Conservation (phyloP, 2,329 filamentous ascomycete genomes). For the Fusarium nisikadoi region DNA sequence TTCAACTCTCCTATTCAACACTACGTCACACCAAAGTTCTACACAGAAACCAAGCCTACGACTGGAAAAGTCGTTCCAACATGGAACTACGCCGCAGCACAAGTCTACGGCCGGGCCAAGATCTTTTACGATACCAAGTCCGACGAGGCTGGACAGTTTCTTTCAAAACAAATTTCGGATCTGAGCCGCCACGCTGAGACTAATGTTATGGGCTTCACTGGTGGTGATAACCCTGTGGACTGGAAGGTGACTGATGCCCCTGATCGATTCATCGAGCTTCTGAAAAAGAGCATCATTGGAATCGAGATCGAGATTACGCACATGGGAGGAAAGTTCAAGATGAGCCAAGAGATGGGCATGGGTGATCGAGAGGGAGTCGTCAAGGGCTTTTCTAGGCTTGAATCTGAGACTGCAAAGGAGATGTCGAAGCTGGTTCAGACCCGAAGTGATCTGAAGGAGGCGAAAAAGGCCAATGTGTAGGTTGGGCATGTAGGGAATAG, state of each 20-base stretch:
- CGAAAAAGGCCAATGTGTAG: slow-evolving; percentile 18
- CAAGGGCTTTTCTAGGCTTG: slow-evolving; percentile 60
- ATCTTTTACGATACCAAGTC: slow-evolving; percentile 63
- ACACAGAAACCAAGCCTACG: slow-evolving; percentile 70
- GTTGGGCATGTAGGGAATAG: accelerated
- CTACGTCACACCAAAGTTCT: slow-evolving; percentile 77
- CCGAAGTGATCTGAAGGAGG: slow-evolving; percentile 45
- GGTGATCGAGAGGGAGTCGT: slow-evolving; percentile 68
- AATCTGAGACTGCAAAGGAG: slow-evolving; percentile 44
- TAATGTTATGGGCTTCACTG: slow-evolving; percentile 66
- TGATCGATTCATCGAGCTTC: slow-evolving; percentile 62
- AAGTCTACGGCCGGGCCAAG: slow-evolving; percentile 68
- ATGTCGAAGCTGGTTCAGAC: slow-evolving; percentile 50
- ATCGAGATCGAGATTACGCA: slow-evolving; percentile 67
- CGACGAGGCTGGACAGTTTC: slow-evolving; percentile 55
- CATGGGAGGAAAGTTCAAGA: slow-evolving; percentile 72
- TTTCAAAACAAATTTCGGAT: slow-evolving; percentile 63
- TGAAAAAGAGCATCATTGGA: slow-evolving; percentile 69
- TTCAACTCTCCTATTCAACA: slow-evolving; percentile 69
- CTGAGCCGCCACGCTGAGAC: slow-evolving; percentile 63
- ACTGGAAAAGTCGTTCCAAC: slow-evolving; percentile 76
- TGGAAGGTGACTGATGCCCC: slow-evolving; percentile 71
- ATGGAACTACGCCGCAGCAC: slow-evolving; percentile 75
- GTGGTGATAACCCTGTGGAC: slow-evolving; percentile 46
- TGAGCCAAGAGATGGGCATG: slow-evolving; percentile 68